Conservation (phyloP, 345 rosid species). For the Citrus sp. region DNA sequence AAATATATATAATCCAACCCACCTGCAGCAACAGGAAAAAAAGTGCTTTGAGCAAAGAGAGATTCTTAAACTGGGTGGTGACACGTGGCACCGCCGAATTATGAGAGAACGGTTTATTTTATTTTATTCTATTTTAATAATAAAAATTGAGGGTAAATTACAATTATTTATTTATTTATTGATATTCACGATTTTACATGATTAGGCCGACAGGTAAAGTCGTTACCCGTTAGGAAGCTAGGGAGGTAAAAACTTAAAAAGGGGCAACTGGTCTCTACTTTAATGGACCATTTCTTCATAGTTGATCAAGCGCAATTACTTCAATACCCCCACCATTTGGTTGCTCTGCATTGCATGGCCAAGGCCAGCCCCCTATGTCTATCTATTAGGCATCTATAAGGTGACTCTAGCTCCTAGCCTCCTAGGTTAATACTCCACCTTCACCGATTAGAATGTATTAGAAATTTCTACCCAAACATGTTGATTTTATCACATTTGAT, state of each 20-base stretch:
- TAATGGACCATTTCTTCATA: constrained; percentile 33
- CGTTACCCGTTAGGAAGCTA: constrained; percentile 43
- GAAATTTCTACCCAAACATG: not conserved
- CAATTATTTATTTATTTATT: constrained; percentile 8
- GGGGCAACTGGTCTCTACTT: constrained; percentile 42
- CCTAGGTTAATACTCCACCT: not conserved
- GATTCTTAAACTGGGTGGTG: not conserved
- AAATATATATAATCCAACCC: not conserved
- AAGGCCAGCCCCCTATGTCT: not conserved
- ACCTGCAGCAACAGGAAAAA: not conserved
- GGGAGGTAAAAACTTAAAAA: constrained; percentile 21
- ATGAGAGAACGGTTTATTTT: not conserved
- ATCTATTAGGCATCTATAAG: not conserved
- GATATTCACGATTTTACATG: constrained; percentile 21
- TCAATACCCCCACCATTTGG: constrained; percentile 22
- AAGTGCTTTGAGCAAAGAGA: not conserved
- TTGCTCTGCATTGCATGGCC: not conserved
- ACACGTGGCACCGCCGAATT: constrained; percentile 18
- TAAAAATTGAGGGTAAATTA: too few species aligned
- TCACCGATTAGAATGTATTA: not conserved
- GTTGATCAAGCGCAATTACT: constrained; percentile 11
- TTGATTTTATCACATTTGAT: too few species aligned
- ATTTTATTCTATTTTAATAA: too few species aligned
- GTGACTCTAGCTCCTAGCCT: not conserved
- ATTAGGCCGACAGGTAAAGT: constrained; percentile 69